A percentile compares a stretch with the other conserved stretches of the same genome.
These are phyloP conservation scores for Fusarium sp. DNA, from an alignment of 2,329 filamentous ascomycete species.

Conservation along the genomic window DNA sequence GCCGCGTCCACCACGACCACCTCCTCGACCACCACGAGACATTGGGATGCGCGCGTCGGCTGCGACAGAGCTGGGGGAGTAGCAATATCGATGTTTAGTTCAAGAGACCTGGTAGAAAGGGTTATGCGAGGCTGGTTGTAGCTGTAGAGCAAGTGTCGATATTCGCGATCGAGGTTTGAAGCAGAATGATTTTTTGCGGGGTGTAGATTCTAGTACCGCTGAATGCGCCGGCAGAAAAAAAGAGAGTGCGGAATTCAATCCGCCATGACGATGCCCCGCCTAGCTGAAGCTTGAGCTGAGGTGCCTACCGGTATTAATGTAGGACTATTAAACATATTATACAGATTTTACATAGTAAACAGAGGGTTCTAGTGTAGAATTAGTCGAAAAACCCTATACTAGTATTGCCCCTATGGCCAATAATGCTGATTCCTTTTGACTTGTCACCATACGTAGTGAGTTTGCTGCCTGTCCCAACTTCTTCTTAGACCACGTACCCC, in stretches of 20 bases:
- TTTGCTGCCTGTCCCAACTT: neutral
- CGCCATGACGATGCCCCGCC: constrained; percentile 39
- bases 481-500: constrained; percentile 28
- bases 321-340: too few species aligned
- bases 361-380: too few species aligned
- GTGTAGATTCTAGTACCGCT: constrained; percentile 20
- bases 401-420: too few species aligned
- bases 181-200: constrained; percentile 47
- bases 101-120: neutral
- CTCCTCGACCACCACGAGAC: constrained; percentile 69
- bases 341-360: too few species aligned
- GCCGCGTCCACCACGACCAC: constrained; percentile 66
- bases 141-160: constrained; percentile 3
- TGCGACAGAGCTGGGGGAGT: neutral
- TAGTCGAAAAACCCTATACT: too few species aligned
- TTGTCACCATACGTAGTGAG: too few species aligned
- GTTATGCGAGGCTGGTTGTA: neutral
- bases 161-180: constrained; percentile 33
- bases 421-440: too few species aligned
- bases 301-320: too few species aligned
- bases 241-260: constrained; percentile 40
- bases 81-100: neutral
- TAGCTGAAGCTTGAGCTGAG: neutral
- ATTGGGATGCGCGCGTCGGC: constrained; percentile 52
- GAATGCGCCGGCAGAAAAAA: constrained; percentile 29